Evolutionary conservation across 306 rosid species (phyloP), one percentile per base, ranked within the genome.

Genomic region (Vachellia pachyceras): DNA sequence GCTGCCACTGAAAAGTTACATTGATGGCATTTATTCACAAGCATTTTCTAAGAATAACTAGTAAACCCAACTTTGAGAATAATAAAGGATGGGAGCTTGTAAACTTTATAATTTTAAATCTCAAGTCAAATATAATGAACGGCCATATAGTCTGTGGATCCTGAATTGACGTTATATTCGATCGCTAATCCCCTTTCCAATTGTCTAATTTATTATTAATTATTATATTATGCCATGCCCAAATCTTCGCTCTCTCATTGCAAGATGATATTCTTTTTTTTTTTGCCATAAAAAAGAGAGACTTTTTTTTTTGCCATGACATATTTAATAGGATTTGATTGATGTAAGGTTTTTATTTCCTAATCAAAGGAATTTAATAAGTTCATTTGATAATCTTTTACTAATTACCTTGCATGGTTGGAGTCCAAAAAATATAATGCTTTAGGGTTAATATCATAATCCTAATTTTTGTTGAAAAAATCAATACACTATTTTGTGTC

Each of bases 21-120:
- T 41, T 10, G 33, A 42, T 20, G 18, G 73, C 52, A 42, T 69
- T 69, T 52, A 47, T 37, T 73, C 66, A 10, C 15, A 45, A 37
- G 65, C 49, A 72, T 33, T 60, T 60, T 72, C 60, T 37, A n/a
- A 73, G 65, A 54, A 50, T 20, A 18, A 55, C 42, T 11, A 25
- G n/a, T 50, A 52, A 73, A 18, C 63, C 42, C 33, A 44, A 29
- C 25, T 29, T 25, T 72, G 33, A 33, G 77, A 72, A 50, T 72
- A 49, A 71, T 50, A 50, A 50, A 45, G 13, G 50, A 45, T 18
- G 13, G 35, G 13, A 69, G 74, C 55, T 42, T 0, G 14, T 12
- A 71, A 23, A 25, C 75, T 23, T 46, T 46, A 18, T n/a, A 25
- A 73, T 33, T 73, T 13, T 25, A 39, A 35, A 73, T 52, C 50